Conservation (phyloP, 768 basidiomycete genomes). For the Auricularia sp. region DNA sequence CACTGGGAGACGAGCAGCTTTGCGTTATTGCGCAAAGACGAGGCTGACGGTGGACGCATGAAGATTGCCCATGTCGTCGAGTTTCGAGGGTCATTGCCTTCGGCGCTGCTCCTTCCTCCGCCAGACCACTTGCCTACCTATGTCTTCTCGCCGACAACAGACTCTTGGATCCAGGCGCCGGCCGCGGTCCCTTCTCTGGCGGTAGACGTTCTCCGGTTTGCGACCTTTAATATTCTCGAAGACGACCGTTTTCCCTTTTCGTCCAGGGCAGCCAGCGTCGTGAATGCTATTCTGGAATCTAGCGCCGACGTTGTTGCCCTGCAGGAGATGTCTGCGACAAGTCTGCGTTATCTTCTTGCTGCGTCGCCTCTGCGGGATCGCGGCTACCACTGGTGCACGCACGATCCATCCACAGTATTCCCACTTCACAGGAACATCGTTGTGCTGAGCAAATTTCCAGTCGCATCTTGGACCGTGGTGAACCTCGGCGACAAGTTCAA, state of each 20-base stretch:
- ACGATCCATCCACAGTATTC: slow-evolving; percentile 8
- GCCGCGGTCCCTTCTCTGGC: not conserved
- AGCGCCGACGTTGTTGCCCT: slow-evolving; percentile 13
- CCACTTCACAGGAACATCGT: slow-evolving; percentile 15
- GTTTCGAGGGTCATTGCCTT: not conserved
- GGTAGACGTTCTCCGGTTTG: slow-evolving; percentile 6
- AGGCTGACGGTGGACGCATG: slow-evolving; percentile 15
- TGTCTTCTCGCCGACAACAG: not conserved
- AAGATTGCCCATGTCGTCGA: slow-evolving; percentile 11
- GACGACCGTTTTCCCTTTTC: slow-evolving; percentile 9
- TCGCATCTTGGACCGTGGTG: slow-evolving; percentile 9
- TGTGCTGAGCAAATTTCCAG: slow-evolving; percentile 9
- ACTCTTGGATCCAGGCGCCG: slow-evolving; percentile 7
- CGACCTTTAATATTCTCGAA: slow-evolving; percentile 16
- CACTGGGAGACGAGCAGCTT: slow-evolving; percentile 13
- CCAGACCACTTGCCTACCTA: slow-evolving; percentile 4
- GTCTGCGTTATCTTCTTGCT: slow-evolving; percentile 5
- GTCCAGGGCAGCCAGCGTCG: slow-evolving; percentile 6
- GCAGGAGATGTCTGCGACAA: slow-evolving; percentile 16
- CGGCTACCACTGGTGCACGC: slow-evolving; percentile 9
- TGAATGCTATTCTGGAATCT: slow-evolving; percentile 8
- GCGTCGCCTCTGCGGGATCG: not conserved
- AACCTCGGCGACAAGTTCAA: slow-evolving; percentile 12
- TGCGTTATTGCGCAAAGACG: slow-evolving; percentile 13
- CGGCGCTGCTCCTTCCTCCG: not conserved